phyloP scores from a whole-genome alignment of 208 protist species.

The Borovskyia barvae region DNA sequence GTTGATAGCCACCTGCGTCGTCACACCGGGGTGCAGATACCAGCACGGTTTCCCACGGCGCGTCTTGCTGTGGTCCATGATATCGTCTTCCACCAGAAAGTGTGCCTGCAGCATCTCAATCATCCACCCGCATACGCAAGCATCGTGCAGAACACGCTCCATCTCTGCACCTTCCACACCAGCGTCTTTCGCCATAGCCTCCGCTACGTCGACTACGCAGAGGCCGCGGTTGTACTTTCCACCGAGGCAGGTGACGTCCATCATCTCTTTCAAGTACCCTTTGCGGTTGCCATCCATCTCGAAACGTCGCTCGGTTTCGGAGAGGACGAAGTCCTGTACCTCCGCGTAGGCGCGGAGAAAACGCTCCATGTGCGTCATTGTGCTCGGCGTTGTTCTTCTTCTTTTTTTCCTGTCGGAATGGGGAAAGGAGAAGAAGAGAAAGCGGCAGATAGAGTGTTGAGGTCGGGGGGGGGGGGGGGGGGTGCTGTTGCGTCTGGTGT shows the following conservation, averaged over 20 bases:
- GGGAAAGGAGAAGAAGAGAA: neutral
- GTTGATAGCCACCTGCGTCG: slow-evolving; percentile 93
- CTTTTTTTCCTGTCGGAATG: too few relatives aligned
- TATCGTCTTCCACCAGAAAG: slow-evolving; percentile 97
- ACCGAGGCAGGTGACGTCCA: slow-evolving; percentile 82
- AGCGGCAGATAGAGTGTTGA: too few relatives aligned
- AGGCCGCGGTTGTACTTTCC: slow-evolving; percentile 92
- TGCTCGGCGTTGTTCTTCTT: neutral
- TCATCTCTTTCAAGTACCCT: slow-evolving; percentile 79
- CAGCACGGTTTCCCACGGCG: slow-evolving; percentile 95
- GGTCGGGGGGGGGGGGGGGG: too few relatives aligned
- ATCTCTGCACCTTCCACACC: slow-evolving; percentile 53
- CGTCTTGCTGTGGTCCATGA: slow-evolving; percentile 96
- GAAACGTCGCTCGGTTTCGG: slow-evolving; percentile 41
- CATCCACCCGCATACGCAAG: slow-evolving; percentile 94
- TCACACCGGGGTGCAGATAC: slow-evolving; percentile 92
- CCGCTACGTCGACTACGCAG: slow-evolving; percentile 76
- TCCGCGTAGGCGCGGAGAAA: slow-evolving; percentile 82
- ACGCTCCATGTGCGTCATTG: slow-evolving; percentile 54
- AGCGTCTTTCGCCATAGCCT: slow-evolving; percentile 45
- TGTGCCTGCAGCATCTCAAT: slow-evolving; percentile 95
- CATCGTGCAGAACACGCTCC: slow-evolving; percentile 71
- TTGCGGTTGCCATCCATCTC: slow-evolving; percentile 75
- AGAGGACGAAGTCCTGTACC: slow-evolving; percentile 65
- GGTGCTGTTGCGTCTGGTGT: neutral